Evolutionary conservation across 78 protist species (phyloP).

Genomic region (Emiliania huxleyi): DNA sequence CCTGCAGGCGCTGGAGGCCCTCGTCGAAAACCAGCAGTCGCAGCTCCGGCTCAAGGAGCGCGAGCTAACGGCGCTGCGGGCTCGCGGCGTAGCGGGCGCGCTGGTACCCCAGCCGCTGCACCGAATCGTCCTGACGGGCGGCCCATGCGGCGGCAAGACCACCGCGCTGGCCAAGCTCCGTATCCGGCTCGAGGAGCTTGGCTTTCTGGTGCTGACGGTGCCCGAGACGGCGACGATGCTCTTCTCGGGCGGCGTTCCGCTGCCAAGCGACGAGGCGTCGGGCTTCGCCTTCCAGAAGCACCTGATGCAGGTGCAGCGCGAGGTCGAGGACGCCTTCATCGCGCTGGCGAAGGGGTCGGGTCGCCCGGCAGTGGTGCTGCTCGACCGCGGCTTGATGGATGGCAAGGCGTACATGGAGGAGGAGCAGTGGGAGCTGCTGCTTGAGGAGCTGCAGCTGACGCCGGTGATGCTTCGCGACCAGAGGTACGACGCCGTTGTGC

Average conservation of each 20-base stretch:
- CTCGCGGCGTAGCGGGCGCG: no score
- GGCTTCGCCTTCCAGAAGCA: background rate
- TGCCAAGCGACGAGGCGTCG: background rate
- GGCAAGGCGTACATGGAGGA: background rate
- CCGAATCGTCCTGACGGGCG: slow-evolving; percentile 35
- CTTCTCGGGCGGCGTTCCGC: background rate
- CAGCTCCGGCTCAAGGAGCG: no score
- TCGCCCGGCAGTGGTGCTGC: background rate
- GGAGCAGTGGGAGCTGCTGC: background rate
- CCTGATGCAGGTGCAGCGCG: background rate
- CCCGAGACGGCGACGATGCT: slow-evolving; percentile 45
- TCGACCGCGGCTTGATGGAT: background rate
- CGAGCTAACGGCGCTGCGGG: no score
- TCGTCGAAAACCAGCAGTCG: no score
- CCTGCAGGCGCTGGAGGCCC: no score
- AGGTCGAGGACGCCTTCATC: background rate
- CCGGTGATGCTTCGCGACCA: background rate
- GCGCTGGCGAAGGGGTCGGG: background rate
- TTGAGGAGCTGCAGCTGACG: background rate
- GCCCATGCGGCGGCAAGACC: slow-evolving; percentile 53
- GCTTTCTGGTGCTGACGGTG: background rate
- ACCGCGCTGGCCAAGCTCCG: background rate
- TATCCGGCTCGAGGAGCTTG: background rate
- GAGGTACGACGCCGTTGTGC: slow-evolving; percentile 48
- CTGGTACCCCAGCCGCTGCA: background rate